Percentiles rank a stretch among this genome's conserved stretches.
Evolutionary conservation across 176 grass and related monocot species (phyloP).

Genomic region (Tillandsia leiboldiana): DNA sequence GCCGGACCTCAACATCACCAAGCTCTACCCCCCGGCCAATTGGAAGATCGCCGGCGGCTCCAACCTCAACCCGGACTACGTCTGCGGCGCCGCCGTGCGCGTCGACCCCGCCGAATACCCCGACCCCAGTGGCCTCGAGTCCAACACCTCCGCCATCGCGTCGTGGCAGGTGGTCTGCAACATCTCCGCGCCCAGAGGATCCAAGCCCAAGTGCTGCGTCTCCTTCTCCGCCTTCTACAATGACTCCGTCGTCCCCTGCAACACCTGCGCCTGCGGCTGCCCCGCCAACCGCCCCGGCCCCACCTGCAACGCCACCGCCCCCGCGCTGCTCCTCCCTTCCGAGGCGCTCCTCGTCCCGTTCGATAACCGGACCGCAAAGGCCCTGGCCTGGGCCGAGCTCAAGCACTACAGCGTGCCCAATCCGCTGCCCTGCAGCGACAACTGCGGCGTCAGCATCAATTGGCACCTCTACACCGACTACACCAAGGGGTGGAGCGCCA

Average conservation of each 20-base stretch:
- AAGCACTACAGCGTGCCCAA: slow-evolving; percentile 72
- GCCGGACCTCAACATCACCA: slow-evolving; percentile 65
- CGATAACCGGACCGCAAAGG: slow-evolving; percentile 64
- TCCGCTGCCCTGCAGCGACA: slow-evolving; percentile 65
- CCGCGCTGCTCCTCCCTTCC: slow-evolving; percentile 55
- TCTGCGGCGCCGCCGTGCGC: slow-evolving; percentile 38
- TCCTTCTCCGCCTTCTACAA: slow-evolving; percentile 93
- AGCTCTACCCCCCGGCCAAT: slow-evolving; percentile 51
- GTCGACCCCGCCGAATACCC: slow-evolving; percentile 68
- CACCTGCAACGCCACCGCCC: slow-evolving; percentile 63
- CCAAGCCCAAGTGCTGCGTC: slow-evolving; percentile 86
- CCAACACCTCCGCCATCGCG: slow-evolving; percentile 30
- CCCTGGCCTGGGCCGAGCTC: slow-evolving; percentile 53
- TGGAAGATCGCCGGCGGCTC: slow-evolving; percentile 65
- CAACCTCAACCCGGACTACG: slow-evolving; percentile 60
- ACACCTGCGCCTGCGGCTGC: slow-evolving; percentile 78
- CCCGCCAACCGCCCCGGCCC: slow-evolving; percentile 29
- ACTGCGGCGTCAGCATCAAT: slow-evolving; percentile 88
- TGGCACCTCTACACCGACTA: slow-evolving; percentile 74
- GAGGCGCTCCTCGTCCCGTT: slow-evolving; percentile 80
- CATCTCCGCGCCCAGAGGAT: slow-evolving; percentile 34
- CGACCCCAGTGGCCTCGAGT: slow-evolving; percentile 59
- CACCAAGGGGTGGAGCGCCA: slow-evolving; percentile 81
- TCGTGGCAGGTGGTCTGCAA: slow-evolving; percentile 83
- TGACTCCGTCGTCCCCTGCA: slow-evolving; percentile 78